These are phyloP conservation scores for Dryas integrifolia DNA, from an alignment of 331 rosid species.

Conservation along the genomic window DNA sequence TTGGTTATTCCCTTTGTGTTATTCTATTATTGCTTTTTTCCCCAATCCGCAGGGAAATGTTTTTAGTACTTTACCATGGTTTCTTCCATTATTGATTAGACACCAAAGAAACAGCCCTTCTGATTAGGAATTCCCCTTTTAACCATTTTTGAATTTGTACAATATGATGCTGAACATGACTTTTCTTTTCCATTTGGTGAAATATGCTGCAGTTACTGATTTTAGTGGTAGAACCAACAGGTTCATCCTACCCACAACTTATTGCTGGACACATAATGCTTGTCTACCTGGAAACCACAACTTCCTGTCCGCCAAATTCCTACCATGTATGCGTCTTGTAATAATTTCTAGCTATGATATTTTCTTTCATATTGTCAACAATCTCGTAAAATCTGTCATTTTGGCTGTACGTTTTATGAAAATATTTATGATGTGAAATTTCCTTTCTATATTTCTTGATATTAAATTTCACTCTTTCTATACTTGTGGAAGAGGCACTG, in stretches of 20 bases:
- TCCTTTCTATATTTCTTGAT: not conserved
- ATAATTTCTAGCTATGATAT: not conserved
- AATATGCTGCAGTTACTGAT: not conserved
- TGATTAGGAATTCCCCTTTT: not conserved
- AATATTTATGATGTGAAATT: not conserved
- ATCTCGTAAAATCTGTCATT: not conserved
- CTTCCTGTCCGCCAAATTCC: conserved; percentile 27
- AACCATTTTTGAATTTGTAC: not conserved
- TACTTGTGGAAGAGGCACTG: not conserved
- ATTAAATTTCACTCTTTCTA: not conserved
- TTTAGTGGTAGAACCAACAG: conserved; percentile 4
- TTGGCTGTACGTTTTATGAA: not conserved
- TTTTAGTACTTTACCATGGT: not conserved
- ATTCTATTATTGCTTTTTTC: not conserved
- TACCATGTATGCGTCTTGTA: not conserved
- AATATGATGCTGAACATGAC: not conserved
- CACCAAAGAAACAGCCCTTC: not conserved
- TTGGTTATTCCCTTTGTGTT: not conserved
- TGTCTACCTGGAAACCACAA: conserved; percentile 27
- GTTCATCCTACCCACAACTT: conserved; percentile 11
- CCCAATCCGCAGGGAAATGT: not conserved
- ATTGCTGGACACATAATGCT: conserved; percentile 15
- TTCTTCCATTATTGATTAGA: not conserved
- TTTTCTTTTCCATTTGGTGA: conserved; percentile 5
- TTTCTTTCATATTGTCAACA: not conserved